Conservation (phyloP, 164 flowering plant species). For the Umbellularia californica region DNA sequence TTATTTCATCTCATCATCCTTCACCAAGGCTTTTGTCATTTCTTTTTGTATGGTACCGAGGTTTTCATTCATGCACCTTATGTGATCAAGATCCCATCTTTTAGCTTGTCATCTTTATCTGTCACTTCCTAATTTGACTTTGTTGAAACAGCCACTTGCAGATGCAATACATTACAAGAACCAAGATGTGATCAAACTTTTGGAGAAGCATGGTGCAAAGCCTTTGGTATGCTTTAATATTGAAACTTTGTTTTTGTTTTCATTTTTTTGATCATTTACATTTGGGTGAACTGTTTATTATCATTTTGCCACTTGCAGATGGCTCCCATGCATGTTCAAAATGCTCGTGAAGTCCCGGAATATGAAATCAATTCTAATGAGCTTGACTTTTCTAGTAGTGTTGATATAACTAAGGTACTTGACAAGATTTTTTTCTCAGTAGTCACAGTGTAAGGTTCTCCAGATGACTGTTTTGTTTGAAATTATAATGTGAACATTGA, state of each 20-base stretch:
- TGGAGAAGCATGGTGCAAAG: slow-evolving; percentile 92
- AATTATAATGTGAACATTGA: neutral
- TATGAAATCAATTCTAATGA: slow-evolving; percentile 81
- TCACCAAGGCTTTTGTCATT: neutral
- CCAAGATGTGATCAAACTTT: slow-evolving; percentile 66
- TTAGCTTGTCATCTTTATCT: too few species aligned
- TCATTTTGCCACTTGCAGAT: slow-evolving; percentile 32
- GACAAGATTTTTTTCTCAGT: neutral
- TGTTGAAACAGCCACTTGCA: slow-evolving; percentile 76
- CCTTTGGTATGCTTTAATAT: slow-evolving; percentile 48
- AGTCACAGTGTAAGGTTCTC: neutral
- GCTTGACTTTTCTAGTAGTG: slow-evolving; percentile 75
- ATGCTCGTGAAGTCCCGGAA: slow-evolving; percentile 83
- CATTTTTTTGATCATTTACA: neutral
- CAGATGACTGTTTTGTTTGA: neutral
- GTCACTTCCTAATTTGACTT: neutral
- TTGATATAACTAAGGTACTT: slow-evolving; percentile 69
- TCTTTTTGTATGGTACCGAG: neutral
- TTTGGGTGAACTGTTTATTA: slow-evolving; percentile 1
- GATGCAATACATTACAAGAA: slow-evolving; percentile 90
- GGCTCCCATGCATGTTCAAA: slow-evolving; percentile 92
- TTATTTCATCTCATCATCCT: neutral
- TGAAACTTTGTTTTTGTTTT: neutral
- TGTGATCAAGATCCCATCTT: neutral
- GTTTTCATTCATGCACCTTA: too few species aligned